These are phyloP conservation scores for Colletotrichum falcatum DNA, from an alignment of 2,329 filamentous ascomycete genomes.

Conservation along the genomic window DNA sequence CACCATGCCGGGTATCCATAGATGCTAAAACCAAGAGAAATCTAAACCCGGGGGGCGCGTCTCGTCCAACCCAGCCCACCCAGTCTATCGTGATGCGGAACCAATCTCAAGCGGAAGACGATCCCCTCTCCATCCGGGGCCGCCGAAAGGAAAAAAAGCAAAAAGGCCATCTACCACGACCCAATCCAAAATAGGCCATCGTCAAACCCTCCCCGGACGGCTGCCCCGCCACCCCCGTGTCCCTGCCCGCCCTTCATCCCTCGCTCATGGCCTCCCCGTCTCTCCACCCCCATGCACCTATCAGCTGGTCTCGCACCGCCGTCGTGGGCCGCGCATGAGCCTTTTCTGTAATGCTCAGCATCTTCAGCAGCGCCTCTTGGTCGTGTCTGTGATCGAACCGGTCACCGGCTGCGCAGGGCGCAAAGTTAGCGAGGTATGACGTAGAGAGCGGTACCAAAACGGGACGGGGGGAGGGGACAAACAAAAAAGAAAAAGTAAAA, in stretches of 20 bases:
- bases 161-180: not conserved
- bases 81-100: constrained; percentile 29
- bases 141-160: not conserved
- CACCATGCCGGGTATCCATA: constrained; percentile 33
- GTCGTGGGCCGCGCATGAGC: constrained; percentile 66
- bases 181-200: not conserved
- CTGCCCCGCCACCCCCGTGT: constrained; percentile 12
- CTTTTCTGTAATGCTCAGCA: constrained; percentile 60
- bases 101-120: constrained; percentile 9
- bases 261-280: constrained; percentile 37
- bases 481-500: not conserved
- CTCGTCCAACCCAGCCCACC: constrained; percentile 4
- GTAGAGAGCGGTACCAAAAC: not conserved
- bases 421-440: not conserved
- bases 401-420: constrained; percentile 55
- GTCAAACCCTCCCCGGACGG: constrained; percentile 18
- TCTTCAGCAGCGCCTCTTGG: constrained; percentile 60
- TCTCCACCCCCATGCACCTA: constrained; percentile 62
- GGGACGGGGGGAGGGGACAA: not conserved
- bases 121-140: not conserved
- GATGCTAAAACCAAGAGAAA: constrained; percentile 33
- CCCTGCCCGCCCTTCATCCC: constrained; percentile 11
- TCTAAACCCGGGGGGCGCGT: constrained; percentile 18
- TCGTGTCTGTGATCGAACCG: constrained; percentile 59
- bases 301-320: constrained; percentile 59